phyloP scores from a whole-genome alignment of 2,329 filamentous ascomycete genomes.

The Spiromastix sp. region DNA sequence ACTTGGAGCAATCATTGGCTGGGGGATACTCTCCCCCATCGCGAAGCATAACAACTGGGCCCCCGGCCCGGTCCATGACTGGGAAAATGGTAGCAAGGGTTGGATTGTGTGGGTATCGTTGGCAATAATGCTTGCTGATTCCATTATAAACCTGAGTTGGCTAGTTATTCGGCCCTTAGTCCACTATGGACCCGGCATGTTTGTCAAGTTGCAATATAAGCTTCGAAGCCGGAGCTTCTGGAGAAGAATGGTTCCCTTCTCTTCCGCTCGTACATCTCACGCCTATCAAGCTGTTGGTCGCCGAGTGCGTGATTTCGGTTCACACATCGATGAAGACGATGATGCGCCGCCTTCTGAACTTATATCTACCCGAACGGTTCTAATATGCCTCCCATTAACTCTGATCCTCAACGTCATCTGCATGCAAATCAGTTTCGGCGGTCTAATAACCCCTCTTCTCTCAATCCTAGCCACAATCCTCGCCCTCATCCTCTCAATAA shows the following conservation, averaged over 20 bases:
- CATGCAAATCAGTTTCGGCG: conserved; percentile 73
- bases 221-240: conserved; percentile 17
- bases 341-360: conserved; percentile 80
- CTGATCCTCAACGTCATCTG: conserved; percentile 69
- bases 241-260: conserved; percentile 13
- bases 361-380: conserved; percentile 60
- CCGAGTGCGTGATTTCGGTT: conserved; percentile 18
- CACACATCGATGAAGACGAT: conserved; percentile 42
- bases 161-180: conserved; percentile 57
- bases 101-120: conserved; percentile 98
- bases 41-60: conserved; percentile 85
- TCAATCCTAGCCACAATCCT: conserved; percentile 72
- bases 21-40: conserved; percentile 81
- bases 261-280: conserved; percentile 6
- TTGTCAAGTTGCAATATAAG: conserved; percentile 20
- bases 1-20: conserved; percentile 76
- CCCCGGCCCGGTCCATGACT: conserved; percentile 73
- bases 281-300: conserved; percentile 21
- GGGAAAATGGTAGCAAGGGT: conserved; percentile 87
- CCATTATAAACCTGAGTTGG: conserved; percentile 76
- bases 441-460: conserved; percentile 67
- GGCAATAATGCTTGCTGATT: conserved; percentile 93
- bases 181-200: conserved; percentile 31
- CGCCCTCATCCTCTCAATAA: conserved; percentile 58
- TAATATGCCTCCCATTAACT: conserved; percentile 65